phyloP scores from a whole-genome alignment of 768 basidiomycete genomes.

The Kwoniella sp. region DNA sequence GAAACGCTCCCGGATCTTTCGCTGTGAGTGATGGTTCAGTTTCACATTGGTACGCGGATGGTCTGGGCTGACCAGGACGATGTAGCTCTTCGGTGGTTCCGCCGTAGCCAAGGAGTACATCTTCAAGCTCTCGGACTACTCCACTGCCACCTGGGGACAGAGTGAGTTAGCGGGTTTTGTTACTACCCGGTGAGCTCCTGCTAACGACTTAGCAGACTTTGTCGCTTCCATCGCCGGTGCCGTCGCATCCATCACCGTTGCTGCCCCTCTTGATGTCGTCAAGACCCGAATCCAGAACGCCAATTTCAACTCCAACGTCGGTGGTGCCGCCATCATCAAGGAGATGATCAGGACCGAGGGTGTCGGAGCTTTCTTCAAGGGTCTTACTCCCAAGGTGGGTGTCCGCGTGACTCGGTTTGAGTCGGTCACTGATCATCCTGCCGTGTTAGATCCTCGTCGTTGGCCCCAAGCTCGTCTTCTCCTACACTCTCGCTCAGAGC shows the following conservation, averaged over 20 bases:
- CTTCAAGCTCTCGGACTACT: slow-evolving; percentile 83
- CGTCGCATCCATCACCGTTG: slow-evolving; percentile 89
- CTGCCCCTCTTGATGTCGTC: slow-evolving; percentile 90
- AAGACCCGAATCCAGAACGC: slow-evolving; percentile 97
- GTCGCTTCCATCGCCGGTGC: slow-evolving; percentile 91
- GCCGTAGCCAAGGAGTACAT: slow-evolving; percentile 90
- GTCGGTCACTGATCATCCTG: not conserved
- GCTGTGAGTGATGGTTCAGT: slow-evolving; percentile 60
- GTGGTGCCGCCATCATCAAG: slow-evolving; percentile 71
- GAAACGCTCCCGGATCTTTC: slow-evolving; percentile 93
- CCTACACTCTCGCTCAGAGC: slow-evolving; percentile 92
- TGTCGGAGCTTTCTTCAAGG: slow-evolving; percentile 82
- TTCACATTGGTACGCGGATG: not conserved
- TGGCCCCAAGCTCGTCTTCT: slow-evolving; percentile 96
- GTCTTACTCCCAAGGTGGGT: slow-evolving; percentile 85
- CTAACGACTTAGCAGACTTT: slow-evolving; percentile 57
- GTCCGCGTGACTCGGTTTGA: too few relatives aligned
- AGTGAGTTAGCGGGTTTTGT: slow-evolving; percentile 49
- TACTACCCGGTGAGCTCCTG: not conserved
- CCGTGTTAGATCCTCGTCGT: slow-evolving; percentile 78
- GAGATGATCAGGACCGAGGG: slow-evolving; percentile 88
- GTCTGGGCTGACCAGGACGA: not conserved
- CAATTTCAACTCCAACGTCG: slow-evolving; percentile 64
- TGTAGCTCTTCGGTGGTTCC: slow-evolving; percentile 86
- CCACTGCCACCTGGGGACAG: slow-evolving; percentile 90